Conservation (phyloP, 2,329 filamentous ascomycete species). For the Apiospora malaysiana region DNA sequence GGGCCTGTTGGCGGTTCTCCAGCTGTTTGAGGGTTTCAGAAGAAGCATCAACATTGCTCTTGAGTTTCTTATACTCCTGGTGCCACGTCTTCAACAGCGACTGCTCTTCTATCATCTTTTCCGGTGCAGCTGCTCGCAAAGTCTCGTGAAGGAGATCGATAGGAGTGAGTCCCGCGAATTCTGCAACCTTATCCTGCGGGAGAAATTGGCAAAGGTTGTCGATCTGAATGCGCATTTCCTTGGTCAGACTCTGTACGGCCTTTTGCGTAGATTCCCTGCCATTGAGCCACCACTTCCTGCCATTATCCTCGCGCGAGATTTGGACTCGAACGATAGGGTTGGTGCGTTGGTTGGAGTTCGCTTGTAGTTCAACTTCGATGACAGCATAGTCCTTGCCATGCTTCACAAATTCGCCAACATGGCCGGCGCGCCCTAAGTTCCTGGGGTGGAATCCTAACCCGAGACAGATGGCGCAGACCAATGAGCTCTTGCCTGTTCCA, state of each 20-base stretch:
- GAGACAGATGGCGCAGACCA: slow-evolving; percentile 95
- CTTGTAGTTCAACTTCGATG: slow-evolving; percentile 90
- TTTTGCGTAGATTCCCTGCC: slow-evolving; percentile 67
- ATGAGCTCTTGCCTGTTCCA: slow-evolving; percentile 94
- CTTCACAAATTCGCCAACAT: slow-evolving; percentile 90
- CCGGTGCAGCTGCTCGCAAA: slow-evolving; percentile 83
- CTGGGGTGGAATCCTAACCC: slow-evolving; percentile 85
- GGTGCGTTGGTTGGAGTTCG: slow-evolving; percentile 57
- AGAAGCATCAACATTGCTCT: slow-evolving; percentile 63
- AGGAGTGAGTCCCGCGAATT: slow-evolving; percentile 85
- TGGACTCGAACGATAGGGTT: slow-evolving; percentile 79
- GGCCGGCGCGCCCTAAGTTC: slow-evolving; percentile 84
- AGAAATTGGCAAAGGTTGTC: slow-evolving; percentile 98
- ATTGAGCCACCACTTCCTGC: slow-evolving; percentile 79
- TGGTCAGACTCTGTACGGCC: slow-evolving; percentile 70
- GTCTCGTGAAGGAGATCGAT: slow-evolving; percentile 85
- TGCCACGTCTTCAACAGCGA: slow-evolving; percentile 74
- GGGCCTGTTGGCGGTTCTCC: slow-evolving; percentile 74
- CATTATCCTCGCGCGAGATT: slow-evolving; percentile 84
- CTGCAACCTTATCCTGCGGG: slow-evolving; percentile 92
- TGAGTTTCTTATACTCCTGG: slow-evolving; percentile 68
- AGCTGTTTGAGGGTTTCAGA: slow-evolving; percentile 69
- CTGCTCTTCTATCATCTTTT: slow-evolving; percentile 82
- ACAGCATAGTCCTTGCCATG: slow-evolving; percentile 78
- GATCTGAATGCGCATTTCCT: slow-evolving; percentile 84